phyloP scores from a whole-genome alignment of 2,329 filamentous ascomycete genomes.

The Alternaria sp. region DNA sequence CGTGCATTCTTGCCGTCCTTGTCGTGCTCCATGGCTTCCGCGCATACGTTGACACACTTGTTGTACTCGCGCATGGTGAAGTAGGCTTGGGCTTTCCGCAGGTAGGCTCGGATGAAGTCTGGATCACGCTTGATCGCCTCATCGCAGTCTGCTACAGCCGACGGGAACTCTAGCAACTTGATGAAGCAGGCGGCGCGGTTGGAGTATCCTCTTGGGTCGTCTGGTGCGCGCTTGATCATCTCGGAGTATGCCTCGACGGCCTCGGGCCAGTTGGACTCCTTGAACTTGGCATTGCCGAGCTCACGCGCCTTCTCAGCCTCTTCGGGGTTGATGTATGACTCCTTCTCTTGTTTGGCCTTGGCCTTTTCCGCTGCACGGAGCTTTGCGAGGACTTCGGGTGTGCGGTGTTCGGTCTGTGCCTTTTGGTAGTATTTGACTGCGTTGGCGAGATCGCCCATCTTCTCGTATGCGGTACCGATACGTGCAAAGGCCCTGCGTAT shows the following conservation, averaged over 20 bases:
- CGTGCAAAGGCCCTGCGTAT: conserved; percentile 76
- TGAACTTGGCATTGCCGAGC: conserved; percentile 95
- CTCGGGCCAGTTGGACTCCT: conserved; percentile 92
- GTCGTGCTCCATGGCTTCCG: conserved; percentile 80
- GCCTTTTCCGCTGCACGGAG: conserved; percentile 88
- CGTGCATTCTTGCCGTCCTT: conserved; percentile 78
- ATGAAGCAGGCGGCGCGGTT: conserved; percentile 97
- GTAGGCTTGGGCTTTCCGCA: conserved; percentile 93
- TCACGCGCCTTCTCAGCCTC: conserved; percentile 96
- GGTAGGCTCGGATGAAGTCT: conserved; percentile 93
- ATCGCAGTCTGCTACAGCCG: conserved; percentile 91
- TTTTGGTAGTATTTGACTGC: conserved; percentile 92
- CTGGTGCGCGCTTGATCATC: conserved; percentile 94
- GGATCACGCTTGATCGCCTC: conserved; percentile 88
- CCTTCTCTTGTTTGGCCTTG: conserved; percentile 75
- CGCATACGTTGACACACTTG: conserved; percentile 88
- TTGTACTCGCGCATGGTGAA: conserved; percentile 99
- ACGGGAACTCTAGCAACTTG: conserved; percentile 95
- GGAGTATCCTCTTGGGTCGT: conserved; percentile 92
- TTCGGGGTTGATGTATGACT: conserved; percentile 84
- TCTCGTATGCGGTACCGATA: conserved; percentile 94
- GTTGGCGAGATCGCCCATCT: conserved; percentile 76
- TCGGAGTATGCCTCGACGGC: conserved; percentile 93
- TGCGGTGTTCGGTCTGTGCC: conserved; percentile 95
- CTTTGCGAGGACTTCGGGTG: conserved; percentile 90